These are phyloP conservation scores for Rhizopus arrhizus DNA, from an alignment of 371 early-diverging fungal genomes.

Conservation along the genomic window DNA sequence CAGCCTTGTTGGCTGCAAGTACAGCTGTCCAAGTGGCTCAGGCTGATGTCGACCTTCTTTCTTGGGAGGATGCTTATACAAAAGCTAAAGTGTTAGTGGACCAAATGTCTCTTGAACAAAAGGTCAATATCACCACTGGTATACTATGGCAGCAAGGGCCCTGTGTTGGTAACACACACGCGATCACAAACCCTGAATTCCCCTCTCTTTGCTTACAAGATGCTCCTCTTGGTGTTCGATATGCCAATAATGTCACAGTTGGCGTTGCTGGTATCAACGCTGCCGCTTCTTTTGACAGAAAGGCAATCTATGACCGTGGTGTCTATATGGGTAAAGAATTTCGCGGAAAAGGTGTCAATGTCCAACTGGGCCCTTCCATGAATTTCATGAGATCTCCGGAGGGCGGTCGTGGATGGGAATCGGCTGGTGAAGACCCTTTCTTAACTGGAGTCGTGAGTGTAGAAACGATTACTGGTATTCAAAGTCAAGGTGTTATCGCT, in stretches of 20 bases:
- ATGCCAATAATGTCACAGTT: conserved; percentile 36
- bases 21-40: background rate
- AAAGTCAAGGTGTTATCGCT: conserved; percentile 47
- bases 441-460: conserved; percentile 44
- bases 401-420: conserved; percentile 65
- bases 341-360: conserved; percentile 50
- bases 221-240: conserved; percentile 54
- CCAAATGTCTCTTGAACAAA: conserved; percentile 42
- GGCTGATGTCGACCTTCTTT: conserved; percentile 11
- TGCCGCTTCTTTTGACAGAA: conserved; percentile 57
- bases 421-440: conserved; percentile 63
- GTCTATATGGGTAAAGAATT: conserved; percentile 57
- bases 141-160: conserved; percentile 36
- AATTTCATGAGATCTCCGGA: conserved; percentile 51
- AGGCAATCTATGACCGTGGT: conserved; percentile 49
- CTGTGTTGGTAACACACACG: conserved; percentile 54
- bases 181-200: conserved; percentile 43
- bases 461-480: conserved; percentile 39
- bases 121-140: conserved; percentile 51
- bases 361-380: conserved; percentile 51
- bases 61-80: conserved; percentile 44
- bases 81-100: conserved; percentile 34
- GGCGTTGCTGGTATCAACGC: conserved; percentile 56
- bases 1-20: conserved; percentile 3
- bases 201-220: conserved; percentile 62